phyloP scores from a whole-genome alignment of 495 filamentous ascomycete genomes.

The Neurospora cerealis region DNA sequence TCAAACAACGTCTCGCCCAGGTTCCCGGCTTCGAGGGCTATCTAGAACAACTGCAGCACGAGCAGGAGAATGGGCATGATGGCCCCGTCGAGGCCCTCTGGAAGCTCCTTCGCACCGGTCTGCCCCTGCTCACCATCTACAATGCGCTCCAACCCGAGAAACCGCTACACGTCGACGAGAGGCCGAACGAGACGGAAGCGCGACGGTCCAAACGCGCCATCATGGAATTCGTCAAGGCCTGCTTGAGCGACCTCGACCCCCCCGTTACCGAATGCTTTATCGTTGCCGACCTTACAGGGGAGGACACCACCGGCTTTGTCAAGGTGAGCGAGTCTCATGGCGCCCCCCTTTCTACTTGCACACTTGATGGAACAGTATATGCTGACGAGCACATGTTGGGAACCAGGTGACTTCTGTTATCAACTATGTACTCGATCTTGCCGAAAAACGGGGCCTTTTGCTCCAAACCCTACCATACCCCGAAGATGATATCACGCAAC shows the following conservation, averaged over 20 bases:
- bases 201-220: conserved; percentile 55
- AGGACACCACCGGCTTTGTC: conserved; percentile 94
- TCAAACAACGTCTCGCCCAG: conserved; percentile 67
- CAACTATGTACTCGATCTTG: conserved; percentile 80
- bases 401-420: conserved; percentile 56
- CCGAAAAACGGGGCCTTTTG: conserved; percentile 64
- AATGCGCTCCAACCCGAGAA: conserved; percentile 64
- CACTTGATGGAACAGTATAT: not conserved
- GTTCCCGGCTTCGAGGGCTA: conserved; percentile 75
- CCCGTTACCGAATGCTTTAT: conserved; percentile 78
- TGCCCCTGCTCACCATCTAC: conserved; percentile 80
- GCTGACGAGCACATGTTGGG: not conserved
- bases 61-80: conserved; percentile 41
- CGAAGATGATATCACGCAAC: conserved; percentile 33
- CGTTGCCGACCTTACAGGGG: conserved; percentile 81
- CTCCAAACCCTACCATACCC: conserved; percentile 41
- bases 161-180: conserved; percentile 50
- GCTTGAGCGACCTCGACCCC: conserved; percentile 58
- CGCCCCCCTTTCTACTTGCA: not conserved
- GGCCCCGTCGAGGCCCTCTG: conserved; percentile 81
- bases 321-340: conserved; percentile 48
- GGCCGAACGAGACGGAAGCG: conserved; percentile 44
- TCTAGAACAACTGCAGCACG: conserved; percentile 49
- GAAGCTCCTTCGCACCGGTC: conserved; percentile 75
- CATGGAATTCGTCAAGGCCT: conserved; percentile 47